Evolutionary conservation across 1,284 basidiomycete genomes (phyloP), one percentile per base, ranked within the genome.

Genomic region (Agroathelia rolfsii): DNA sequence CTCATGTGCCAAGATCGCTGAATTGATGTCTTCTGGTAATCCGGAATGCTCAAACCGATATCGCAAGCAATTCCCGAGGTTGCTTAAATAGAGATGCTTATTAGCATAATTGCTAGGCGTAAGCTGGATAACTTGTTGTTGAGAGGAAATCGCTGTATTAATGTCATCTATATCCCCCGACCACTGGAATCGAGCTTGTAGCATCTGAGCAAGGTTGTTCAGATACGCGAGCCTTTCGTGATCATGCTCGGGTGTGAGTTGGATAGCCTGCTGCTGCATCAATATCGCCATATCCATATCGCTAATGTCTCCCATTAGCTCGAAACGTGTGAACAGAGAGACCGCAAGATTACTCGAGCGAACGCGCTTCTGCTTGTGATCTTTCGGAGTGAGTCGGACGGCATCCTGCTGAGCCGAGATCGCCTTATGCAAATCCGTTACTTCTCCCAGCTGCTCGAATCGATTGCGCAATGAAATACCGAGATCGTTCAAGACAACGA

Each of bases 261-360:
- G 22, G 17, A 24, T 37, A 3, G 50, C 45, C 5, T 36, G 13
- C n/a, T 46, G 45, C 35, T 28, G 34, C 13, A 34, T 7, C 1
- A 18, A 27, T 11, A 56, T 42, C 10, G 51, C 36, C 14, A 35
- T 42, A 0, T 56, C 40, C 4, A 56, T 13, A 27, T 55, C 55
- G 3, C 36, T 27, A 4, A 7, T 12, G 12, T 38, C 28, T 2
- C 36, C 17, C 7, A n/a, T 19, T 4, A 28, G n/a, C 18, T 40
- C 10, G 37, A 48, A 53, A 13, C 52, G 50, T 16, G n/a, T n/a
- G n/a, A n/a, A n/a, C n/a, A n/a, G n/a, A n/a, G n/a, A n/a, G n/a
- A n/a, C n/a, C n/a, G n/a, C n/a, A n/a, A n/a, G n/a, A n/a, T n/a
- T n/a, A n/a, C n/a, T n/a, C n/a, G n/a, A n/a, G n/a, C n/a, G n/a